Evolutionary conservation across 768 basidiomycete species (phyloP), one percentile per base, ranked within the genome.

Genomic region (Hemileccinum impolitum): DNA sequence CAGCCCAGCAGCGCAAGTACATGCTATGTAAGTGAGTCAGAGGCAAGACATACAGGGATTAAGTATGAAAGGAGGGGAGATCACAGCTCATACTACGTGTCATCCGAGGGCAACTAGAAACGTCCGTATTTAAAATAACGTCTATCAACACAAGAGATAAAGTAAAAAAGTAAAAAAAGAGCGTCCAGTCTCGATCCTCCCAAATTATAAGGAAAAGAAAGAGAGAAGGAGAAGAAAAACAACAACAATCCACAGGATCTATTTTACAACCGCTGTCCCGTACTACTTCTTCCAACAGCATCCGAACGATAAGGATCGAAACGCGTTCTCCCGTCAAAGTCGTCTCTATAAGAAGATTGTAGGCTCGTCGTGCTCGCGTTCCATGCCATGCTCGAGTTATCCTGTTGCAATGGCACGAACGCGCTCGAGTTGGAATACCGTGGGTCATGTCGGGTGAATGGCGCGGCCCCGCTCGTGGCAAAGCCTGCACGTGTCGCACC

Each of bases 361-460:
- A 84, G 61, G 58, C 73, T 77, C 31, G 65, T 62, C 17, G 64
- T 73, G 62, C 82, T 85, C 40, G 73, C 71, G 55, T 80, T 80
- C 82, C 82, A 84, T 41, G 76, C 73, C 56, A 72, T 74, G 57
- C 76, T 80, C 47, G 71, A 57, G 59, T 80, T 82, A 47, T 77
- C 78, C 62, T 84, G 83, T 55, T 80, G 78, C 58, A 89, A 64
- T n/a, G 87, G 86, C 44, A 85, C 71, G 59, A 88, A 87, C 31
- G 84, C 78, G 53, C 82, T 84, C 58, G 83, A 81, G 69, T 85
- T 80, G 53, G 83, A 82, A 68, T 67, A 67, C 35, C 81, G 70
- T 37, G 34, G 38, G 10, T 56, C 55, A 63, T 56, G 47, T 64
- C 54, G 56, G 51, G 49, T 58, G 34, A 58, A 53, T 44, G 58